phyloP scores from a whole-genome alignment of 257 asterid species.

The Capsicum chinense region DNA sequence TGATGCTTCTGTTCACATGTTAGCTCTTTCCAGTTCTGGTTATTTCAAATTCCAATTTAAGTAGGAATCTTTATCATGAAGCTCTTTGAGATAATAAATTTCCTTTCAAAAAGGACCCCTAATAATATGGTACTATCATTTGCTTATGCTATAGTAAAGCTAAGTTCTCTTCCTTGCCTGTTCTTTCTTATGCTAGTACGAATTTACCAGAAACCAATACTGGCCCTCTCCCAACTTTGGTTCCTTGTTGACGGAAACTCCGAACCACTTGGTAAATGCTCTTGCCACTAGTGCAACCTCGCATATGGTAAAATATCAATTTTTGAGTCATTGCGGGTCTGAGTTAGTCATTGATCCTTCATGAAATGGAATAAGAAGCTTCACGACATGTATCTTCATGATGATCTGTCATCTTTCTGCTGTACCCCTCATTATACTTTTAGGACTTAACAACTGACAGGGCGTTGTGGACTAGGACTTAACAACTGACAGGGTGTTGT shows the following conservation, averaged over 20 bases:
- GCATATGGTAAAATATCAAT: not conserved
- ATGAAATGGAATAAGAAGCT: not conserved
- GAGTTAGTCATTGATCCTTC: constrained; percentile 6
- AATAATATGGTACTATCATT: not conserved
- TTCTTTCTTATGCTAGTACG: not conserved
- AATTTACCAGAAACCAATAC: not conserved
- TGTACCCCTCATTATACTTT: constrained; percentile 3
- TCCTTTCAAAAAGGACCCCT: constrained; percentile 19
- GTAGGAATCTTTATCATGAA: not conserved
- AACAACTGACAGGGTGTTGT: too few species aligned
- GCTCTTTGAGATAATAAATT: constrained; percentile 2
- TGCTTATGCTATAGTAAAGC: constrained; percentile 14
- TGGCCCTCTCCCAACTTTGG: not conserved
- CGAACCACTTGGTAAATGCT: not conserved
- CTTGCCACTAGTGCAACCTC: not conserved
- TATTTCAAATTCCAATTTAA: not conserved
- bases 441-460: not conserved
- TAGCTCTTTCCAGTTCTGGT: not conserved
- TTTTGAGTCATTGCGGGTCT: not conserved
- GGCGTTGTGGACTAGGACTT: not conserved
- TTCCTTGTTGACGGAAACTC: not conserved
- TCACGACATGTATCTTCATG: constrained; percentile 2
- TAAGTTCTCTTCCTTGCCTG: not conserved
- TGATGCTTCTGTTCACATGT: constrained; percentile 5
- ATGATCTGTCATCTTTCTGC: constrained; percentile 17